Base-by-base conservation (phyloP, 1,139 yeast species). In the Yamadazyma triangularis region DNA sequence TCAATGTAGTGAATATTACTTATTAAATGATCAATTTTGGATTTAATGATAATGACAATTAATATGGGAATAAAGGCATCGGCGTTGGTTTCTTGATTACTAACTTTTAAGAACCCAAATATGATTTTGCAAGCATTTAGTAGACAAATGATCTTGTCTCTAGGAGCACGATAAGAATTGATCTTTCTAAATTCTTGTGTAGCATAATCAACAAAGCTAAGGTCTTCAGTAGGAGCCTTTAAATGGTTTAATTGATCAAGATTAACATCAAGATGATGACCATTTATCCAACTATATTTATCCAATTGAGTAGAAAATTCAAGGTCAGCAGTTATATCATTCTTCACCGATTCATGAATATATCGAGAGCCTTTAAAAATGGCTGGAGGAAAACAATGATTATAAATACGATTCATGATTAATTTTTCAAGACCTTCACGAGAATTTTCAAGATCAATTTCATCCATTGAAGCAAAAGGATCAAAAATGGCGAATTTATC, bases 381-480 rank as follows among this genome's bases (percentile, higher is more conserved):
- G 33, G 72, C 81, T 0, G 97, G 97, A 0, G 96, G 79, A 50
- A 85, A 93, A 24, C 93, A 83, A 34, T 73, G 76, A 2, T 69
- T 68, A 51, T 88, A 89, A 4, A 93, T 58, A 43, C 96, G 68
- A 38, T 91, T 89, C 95, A 89, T 87, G 8, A 93, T 68, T 25
- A 93, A 68, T 52, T 93, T 93, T 55, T 93, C 99, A 51, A 91
- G 70, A 0, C 98, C 98, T 49, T 88, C 96, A 40, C 82, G 63
- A 2, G 95, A 82, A 48, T 89, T 89, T 27, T 73, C 79, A 36
- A 83, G 61, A 21, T 70, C 70, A 4, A 66, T 73, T 14, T 73
- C 69, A 30, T 61, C 76, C 69, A 88, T 72, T 2, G 76, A 64
- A 20, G 75, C 70, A 54, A 89, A 91, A 0, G 96, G 97, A 40